Evolutionary conservation across 139 green algal species (phyloP).

Genomic region (Chlorella sorokiniana): DNA sequence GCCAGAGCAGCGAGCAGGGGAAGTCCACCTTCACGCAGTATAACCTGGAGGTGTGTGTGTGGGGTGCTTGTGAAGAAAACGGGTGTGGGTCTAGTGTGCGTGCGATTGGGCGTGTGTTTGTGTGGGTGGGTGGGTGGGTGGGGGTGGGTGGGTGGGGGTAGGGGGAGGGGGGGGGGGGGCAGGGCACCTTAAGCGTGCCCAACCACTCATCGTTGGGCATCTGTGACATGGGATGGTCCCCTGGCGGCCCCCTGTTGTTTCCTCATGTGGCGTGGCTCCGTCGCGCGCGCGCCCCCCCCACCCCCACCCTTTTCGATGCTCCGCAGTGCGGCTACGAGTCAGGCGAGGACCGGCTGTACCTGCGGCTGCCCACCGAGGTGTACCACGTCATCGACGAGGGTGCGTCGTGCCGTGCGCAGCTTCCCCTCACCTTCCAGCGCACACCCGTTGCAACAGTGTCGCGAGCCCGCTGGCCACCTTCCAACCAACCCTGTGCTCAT

Average conservation of each 20-base stretch:
- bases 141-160: no score
- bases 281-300: neutral
- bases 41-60: neutral
- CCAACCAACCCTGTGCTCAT: neutral
- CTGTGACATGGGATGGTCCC: no score
- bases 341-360: constrained; percentile 51
- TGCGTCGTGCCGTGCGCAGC: neutral
- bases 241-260: no score
- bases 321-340: constrained; percentile 49
- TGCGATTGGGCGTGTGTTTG: no score
- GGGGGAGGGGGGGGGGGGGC: no score
- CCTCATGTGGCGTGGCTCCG: neutral
- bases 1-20: neutral
- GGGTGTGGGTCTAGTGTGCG: no score
- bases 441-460: no score
- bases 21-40: constrained; percentile 11
- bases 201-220: no score
- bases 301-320: neutral
- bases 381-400: constrained; percentile 63
- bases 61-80: neutral
- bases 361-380: constrained; percentile 68
- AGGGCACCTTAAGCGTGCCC: no score
- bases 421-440: no score
- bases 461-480: neutral
- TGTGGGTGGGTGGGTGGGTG: no score